A percentile compares a stretch with the other conserved stretches of the same genome.
Evolutionary conservation across 2,329 filamentous ascomycete genomes (phyloP).

Genomic region (Chaetomiaceae sp.): DNA sequence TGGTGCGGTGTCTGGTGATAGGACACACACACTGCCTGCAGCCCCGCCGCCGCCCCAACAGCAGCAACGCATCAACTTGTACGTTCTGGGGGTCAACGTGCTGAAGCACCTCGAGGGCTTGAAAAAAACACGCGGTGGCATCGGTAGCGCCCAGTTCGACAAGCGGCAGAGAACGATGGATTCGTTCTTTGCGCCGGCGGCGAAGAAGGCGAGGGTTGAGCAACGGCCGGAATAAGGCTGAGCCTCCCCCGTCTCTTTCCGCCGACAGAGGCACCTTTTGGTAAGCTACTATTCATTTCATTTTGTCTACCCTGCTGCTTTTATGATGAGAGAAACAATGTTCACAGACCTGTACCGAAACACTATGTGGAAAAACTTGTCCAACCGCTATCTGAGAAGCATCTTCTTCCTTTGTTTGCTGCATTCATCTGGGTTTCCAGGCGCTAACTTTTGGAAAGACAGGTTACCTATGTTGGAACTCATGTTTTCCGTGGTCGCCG

Average conservation of each 20-base stretch:
- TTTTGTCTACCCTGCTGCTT: slow-evolving; percentile 36
- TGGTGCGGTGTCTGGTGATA: slow-evolving; percentile 12
- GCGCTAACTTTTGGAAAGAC: slow-evolving; percentile 14
- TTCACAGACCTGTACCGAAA: slow-evolving; percentile 86
- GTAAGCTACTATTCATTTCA: slow-evolving; percentile 34
- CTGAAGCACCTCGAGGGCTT: slow-evolving; percentile 67
- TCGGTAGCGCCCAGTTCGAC: slow-evolving; percentile 74
- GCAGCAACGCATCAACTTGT: slow-evolving; percentile 29
- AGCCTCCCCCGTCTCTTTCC: not conserved
- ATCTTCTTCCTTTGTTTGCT: slow-evolving; percentile 11
- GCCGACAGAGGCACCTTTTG: slow-evolving; percentile 21
- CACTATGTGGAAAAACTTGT: slow-evolving; percentile 61
- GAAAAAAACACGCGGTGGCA: slow-evolving; percentile 75
- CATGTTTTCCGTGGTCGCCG: too few species aligned
- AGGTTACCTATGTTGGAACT: too few species aligned
- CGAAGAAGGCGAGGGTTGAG: slow-evolving; percentile 47
- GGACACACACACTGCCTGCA: not conserved
- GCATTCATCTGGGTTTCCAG: slow-evolving; percentile 10
- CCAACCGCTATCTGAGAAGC: slow-evolving; percentile 75
- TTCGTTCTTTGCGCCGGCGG: slow-evolving; percentile 57
- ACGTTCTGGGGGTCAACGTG: slow-evolving; percentile 61
- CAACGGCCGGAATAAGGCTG: slow-evolving; percentile 14
- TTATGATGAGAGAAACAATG: slow-evolving; percentile 65
- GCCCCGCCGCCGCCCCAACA: not conserved
- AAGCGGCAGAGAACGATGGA: slow-evolving; percentile 70